Evolutionary conservation across 1,139 yeast genomes (phyloP).

Genomic region (Kazachstania sp.): DNA sequence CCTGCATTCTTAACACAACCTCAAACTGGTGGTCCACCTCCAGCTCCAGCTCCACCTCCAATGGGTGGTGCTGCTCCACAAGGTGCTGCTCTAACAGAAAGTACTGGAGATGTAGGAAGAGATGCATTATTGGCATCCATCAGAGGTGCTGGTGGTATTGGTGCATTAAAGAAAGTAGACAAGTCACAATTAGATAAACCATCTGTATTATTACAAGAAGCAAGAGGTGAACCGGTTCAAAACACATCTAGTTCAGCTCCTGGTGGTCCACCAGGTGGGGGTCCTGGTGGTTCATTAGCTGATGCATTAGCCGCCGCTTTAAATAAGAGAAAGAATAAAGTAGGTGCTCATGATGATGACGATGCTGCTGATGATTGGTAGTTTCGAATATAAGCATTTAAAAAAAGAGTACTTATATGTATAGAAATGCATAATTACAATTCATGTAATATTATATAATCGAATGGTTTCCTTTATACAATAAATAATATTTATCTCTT

Average conservation of each 20-base stretch:
- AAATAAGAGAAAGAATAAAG: constrained; percentile 71
- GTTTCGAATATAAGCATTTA: not conserved
- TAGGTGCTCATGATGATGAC: constrained; percentile 75
- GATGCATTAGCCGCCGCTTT: constrained; percentile 86
- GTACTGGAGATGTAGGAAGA: constrained; percentile 48
- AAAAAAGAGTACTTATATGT: not conserved
- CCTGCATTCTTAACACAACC: constrained; percentile 11
- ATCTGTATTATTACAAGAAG: constrained; percentile 61
- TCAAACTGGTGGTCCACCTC: constrained; percentile 9
- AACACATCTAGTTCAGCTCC: constrained; percentile 28
- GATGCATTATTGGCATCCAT: constrained; percentile 86
- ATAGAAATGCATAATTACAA: not conserved
- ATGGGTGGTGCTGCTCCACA: constrained; percentile 18
- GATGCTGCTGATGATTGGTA: constrained; percentile 68
- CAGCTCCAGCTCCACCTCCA: constrained; percentile 11
- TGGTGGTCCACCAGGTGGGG: constrained; percentile 34
- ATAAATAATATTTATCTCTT: too few species aligned
- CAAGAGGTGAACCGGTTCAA: constrained; percentile 39
- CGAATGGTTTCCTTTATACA: too few species aligned
- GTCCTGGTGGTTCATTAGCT: constrained; percentile 47
- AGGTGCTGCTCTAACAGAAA: constrained; percentile 33
- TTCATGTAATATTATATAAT: too few species aligned
- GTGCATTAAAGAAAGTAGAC: constrained; percentile 64
- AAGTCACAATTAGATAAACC: constrained; percentile 78
- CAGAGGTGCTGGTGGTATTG: constrained; percentile 69